Evolutionary conservation across 1,139 yeast species (phyloP), one percentile per base, ranked within the genome.

Genomic region (Candida pseudoviswanathii): DNA sequence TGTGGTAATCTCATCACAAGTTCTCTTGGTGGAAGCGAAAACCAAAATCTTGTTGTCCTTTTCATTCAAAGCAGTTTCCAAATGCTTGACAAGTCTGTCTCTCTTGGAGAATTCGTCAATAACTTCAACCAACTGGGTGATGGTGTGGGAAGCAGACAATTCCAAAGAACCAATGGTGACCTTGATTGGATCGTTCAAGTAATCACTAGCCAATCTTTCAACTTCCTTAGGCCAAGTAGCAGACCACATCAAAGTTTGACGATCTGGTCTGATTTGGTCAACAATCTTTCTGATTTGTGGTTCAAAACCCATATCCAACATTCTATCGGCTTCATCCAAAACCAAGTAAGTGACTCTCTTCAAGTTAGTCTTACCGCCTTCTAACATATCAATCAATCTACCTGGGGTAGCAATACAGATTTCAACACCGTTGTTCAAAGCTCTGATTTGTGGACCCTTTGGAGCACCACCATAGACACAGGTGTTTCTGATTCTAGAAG

Each of bases 201-300:
- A 94, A 71, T 94, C 99, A 64, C 86, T 81, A 58, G 98, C 95
- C 67, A 94, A 81, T 60, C 84, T 79, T 79, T 92, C 96, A 56
- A 94, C 98, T 72, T 90, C 96, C 81, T 91, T 91, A 65, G 99
- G 99, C 99, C 99, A 94, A 50, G 99, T 94, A 60, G 99, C 99
- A 58, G 98, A 91, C 98, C 98, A 94, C 97, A 94, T 89, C 67
- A 94, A 82, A 54, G 99, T 94, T 79, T 94, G 99, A 77, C 97
- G 88, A 70, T 91, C 97, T 55, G 97, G 97, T 76, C 97, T 86
- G 67, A 90, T 90, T 78, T 89, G 96, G 64, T 89, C 96, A 60
- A 91, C 90, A 70, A 90, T 91, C 76, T 89, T 89, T 78, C 97
- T 84, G 71, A 90, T 90, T 78, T 89, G 96, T 58, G 96, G 96